Evolutionary conservation across 2,329 filamentous ascomycete species (phyloP).

Genomic region (Penicillium sp.): DNA sequence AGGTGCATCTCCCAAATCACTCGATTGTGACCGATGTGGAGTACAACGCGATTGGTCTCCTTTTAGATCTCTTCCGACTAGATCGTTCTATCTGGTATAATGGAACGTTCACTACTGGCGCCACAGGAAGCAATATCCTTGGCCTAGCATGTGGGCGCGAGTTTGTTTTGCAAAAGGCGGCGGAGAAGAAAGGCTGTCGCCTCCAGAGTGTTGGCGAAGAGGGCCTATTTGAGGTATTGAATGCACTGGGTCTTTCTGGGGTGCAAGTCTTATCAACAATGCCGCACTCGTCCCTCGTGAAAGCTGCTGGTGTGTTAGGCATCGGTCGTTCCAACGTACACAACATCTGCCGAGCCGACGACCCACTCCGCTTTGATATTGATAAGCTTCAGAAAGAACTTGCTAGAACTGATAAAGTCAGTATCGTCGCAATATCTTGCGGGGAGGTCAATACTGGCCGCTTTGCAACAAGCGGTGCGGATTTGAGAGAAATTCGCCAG

Average conservation of each 20-base stretch:
- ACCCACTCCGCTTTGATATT: constrained; percentile 70
- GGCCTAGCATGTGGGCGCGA: constrained; percentile 72
- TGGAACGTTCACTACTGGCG: constrained; percentile 74
- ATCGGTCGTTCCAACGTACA: constrained; percentile 69
- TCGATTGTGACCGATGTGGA: constrained; percentile 75
- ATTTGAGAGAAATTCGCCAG: constrained; percentile 62
- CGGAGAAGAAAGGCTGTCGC: constrained; percentile 31
- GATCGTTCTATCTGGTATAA: constrained; percentile 62
- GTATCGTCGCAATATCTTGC: constrained; percentile 75
- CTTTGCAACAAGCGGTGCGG: constrained; percentile 64
- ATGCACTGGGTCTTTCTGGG: constrained; percentile 60
- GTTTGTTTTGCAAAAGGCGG: constrained; percentile 44
- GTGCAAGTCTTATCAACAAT: constrained; percentile 77
- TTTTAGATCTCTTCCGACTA: constrained; percentile 66
- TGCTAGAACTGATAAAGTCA: constrained; percentile 54
- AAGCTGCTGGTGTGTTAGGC: constrained; percentile 79
- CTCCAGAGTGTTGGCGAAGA: constrained; percentile 60
- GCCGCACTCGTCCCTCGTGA: constrained; percentile 78
- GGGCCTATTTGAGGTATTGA: constrained; percentile 67
- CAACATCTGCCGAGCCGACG: constrained; percentile 49
- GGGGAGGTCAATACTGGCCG: constrained; percentile 89
- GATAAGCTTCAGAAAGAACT: constrained; percentile 62
- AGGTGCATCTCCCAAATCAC: constrained; percentile 75
- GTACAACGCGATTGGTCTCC: constrained; percentile 65
- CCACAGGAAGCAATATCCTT: constrained; percentile 64